phyloP scores from a whole-genome alignment of 345 rosid genomes.

The Eucalyptus cloeziana region DNA sequence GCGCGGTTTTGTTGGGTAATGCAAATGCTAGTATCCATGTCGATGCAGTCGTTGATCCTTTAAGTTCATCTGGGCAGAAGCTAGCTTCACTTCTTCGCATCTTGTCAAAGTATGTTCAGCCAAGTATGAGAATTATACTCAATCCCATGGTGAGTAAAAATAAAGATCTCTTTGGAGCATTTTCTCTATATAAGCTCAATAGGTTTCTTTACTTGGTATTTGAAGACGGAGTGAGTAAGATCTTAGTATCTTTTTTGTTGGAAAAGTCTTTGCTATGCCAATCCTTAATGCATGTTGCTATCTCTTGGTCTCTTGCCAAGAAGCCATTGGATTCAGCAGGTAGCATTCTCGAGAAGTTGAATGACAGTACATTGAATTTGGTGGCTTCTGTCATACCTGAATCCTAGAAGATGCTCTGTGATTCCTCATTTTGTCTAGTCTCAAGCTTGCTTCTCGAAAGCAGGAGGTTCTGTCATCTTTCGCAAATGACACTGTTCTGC shows the following conservation, averaged over 20 bases:
- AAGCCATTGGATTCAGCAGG: background rate
- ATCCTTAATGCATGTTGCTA: background rate
- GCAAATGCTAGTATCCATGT: conserved; percentile 78
- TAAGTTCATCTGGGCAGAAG: conserved; percentile 89
- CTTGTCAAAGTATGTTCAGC: conserved; percentile 56
- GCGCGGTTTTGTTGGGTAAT: conserved; percentile 71
- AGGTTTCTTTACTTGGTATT: background rate
- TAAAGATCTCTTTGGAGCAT: background rate
- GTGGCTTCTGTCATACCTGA: background rate
- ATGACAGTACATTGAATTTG: background rate
- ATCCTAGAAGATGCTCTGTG: background rate
- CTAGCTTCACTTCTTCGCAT: conserved; percentile 77
- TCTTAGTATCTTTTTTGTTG: background rate
- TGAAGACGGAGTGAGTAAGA: background rate
- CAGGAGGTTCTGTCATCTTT: background rate
- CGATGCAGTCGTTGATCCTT: conserved; percentile 94
- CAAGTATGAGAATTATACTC: conserved; percentile 89
- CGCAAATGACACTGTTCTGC: background rate
- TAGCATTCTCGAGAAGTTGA: background rate
- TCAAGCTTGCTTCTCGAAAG: background rate
- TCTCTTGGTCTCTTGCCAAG: background rate
- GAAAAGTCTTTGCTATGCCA: background rate
- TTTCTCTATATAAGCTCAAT: background rate
- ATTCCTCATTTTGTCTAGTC: background rate
- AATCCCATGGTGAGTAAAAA: conserved; percentile 81